These are phyloP conservation scores for Mycena galericulata DNA, from an alignment of 768 basidiomycete species.

Conservation along the genomic window DNA sequence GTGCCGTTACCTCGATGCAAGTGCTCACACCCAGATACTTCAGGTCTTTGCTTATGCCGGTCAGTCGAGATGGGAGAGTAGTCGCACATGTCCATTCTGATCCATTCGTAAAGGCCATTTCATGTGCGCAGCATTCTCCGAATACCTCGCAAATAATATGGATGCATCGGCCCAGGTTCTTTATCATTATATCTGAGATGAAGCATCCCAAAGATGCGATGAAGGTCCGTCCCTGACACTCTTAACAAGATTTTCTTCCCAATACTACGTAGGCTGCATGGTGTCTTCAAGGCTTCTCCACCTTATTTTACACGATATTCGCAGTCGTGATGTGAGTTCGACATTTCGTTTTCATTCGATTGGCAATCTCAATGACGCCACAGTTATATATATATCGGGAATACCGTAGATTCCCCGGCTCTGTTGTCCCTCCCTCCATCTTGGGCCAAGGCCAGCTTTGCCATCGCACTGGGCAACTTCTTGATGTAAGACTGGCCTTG, in stretches of 20 bases:
- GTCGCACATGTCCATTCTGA: background rate
- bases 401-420: conserved; percentile 59
- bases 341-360: background rate
- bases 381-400: conserved; percentile 61
- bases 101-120: conserved; percentile 56
- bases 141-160: background rate
- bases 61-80: conserved; percentile 34
- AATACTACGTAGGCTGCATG: conserved; percentile 56
- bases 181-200: conserved; percentile 72
- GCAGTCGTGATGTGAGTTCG: conserved; percentile 47
- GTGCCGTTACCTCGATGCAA: background rate
- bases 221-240: conserved; percentile 52
- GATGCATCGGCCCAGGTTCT: conserved; percentile 61
- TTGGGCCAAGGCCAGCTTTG: conserved; percentile 65
- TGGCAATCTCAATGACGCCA: background rate
- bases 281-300: conserved; percentile 66
- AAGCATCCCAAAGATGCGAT: conserved; percentile 62
- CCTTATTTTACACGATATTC: conserved; percentile 63
- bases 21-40: background rate
- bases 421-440: conserved; percentile 59
- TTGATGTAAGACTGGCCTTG: conserved; percentile 51
- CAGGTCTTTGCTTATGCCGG: conserved; percentile 66
- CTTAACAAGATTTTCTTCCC: background rate
- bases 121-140: conserved; percentile 49
- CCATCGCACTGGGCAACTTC: conserved; percentile 62